Evolutionary conservation across 192 early-diverging fungal species (phyloP).

Genomic region (Coemansia sp.): DNA sequence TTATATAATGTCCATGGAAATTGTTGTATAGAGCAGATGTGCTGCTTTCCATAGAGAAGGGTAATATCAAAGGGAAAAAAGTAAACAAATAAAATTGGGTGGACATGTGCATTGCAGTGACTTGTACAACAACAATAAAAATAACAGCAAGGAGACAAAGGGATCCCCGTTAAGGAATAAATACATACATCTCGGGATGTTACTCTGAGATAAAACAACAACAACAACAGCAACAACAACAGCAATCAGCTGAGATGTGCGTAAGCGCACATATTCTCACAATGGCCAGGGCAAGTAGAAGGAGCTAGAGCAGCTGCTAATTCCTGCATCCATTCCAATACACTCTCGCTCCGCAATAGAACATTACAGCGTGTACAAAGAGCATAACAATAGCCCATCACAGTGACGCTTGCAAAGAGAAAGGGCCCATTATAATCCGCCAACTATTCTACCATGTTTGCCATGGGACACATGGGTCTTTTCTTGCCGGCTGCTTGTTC

Average conservation of each 20-base stretch:
- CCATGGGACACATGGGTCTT: neutral
- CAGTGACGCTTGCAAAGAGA: neutral
- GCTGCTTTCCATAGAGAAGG: neutral
- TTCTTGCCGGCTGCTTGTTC: neutral
- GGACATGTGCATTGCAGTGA: neutral
- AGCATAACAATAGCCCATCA: neutral
- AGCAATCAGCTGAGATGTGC: conserved; percentile 22
- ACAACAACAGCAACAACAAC: neutral
- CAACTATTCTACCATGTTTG: neutral
- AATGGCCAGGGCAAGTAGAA: conserved; percentile 8
- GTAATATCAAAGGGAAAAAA: neutral
- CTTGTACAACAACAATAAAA: neutral
- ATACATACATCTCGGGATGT: neutral
- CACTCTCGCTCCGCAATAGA: neutral
- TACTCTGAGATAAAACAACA: neutral
- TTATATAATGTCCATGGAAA: neutral
- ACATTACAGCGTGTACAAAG: neutral
- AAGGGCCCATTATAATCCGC: neutral
- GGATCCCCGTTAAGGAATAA: neutral
- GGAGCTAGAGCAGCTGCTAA: neutral
- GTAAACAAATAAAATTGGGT: neutral
- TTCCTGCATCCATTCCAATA: neutral
- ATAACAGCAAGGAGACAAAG: neutral
- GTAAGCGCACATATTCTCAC: conserved; percentile 12
- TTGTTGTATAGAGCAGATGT: neutral